Percentiles rank a stretch among this genome's conserved stretches.
Evolutionary conservation across 495 filamentous ascomycete genomes (phyloP).

Genomic region (Penicillium waksmanii): DNA sequence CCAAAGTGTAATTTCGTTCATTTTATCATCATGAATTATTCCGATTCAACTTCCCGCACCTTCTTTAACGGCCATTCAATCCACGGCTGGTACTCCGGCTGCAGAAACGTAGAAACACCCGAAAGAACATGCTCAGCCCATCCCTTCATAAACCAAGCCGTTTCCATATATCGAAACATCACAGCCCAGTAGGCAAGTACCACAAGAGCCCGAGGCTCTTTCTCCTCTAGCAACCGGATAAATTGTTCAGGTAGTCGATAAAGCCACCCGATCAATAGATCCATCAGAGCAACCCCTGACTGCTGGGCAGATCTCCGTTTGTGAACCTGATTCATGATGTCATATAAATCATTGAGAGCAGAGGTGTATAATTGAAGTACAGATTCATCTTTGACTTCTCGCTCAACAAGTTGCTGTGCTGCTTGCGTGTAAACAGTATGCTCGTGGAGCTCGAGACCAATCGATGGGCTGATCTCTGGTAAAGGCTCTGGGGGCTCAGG

Average conservation of each 20-base stretch:
- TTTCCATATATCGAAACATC: conserved; percentile 38
- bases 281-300: conserved; percentile 27
- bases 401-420: conserved; percentile 21
- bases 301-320: conserved; percentile 15
- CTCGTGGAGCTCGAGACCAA: conserved; percentile 22
- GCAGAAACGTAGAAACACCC: conserved; percentile 32
- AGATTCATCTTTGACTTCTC: background rate
- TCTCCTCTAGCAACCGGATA: conserved; percentile 31
- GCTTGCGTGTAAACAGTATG: conserved; percentile 23
- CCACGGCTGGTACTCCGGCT: conserved; percentile 27
- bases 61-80: conserved; percentile 38
- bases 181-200: conserved; percentile 48
- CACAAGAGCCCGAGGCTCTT: conserved; percentile 40
- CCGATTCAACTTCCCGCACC: background rate
- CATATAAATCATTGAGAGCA: conserved; percentile 21
- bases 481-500: conserved; percentile 12
- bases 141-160: conserved; percentile 42
- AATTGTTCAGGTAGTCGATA: conserved; percentile 40
- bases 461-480: conserved; percentile 11
- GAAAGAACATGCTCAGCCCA: conserved; percentile 45
- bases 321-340: conserved; percentile 29
- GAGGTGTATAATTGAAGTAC: conserved; percentile 13
- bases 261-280: conserved; percentile 39
- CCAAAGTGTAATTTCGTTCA: too few relatives aligned
- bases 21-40: background rate